Evolutionary conservation across 805 yeast genomes (phyloP).

Genomic region (Saccharomycopsis sp.): DNA sequence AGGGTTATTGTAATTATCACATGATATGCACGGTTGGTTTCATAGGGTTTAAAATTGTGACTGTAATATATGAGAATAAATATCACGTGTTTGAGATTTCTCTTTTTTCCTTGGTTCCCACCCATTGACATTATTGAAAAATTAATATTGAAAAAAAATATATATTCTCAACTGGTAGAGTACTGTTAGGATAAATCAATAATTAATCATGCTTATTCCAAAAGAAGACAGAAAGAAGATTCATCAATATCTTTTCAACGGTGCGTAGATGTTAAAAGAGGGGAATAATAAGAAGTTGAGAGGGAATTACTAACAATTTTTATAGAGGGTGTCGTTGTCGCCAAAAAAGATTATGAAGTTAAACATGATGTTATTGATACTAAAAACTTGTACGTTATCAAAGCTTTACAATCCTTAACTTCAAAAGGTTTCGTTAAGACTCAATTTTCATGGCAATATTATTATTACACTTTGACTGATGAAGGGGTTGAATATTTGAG

Average conservation of each 20-base stretch:
- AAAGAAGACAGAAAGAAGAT: conserved; percentile 99
- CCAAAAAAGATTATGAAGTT: conserved; percentile 97
- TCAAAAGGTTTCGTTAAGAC: conserved; percentile 99
- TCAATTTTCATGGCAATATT: conserved; percentile 99
- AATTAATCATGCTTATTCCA: conserved; percentile 90
- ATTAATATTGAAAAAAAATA: background rate
- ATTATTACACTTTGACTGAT: conserved; percentile 99
- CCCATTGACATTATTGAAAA: background rate
- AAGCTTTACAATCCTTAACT: conserved; percentile 98
- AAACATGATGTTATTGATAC: conserved; percentile 98
- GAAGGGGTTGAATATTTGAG: conserved; percentile 98
- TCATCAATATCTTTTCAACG: conserved; percentile 98
- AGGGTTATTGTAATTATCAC: background rate
- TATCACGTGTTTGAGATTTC: too few species aligned
- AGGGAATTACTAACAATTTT: conserved; percentile 25
- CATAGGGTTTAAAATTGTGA: background rate
- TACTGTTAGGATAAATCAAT: background rate
- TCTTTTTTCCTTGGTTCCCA: background rate
- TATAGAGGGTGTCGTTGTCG: conserved; percentile 98
- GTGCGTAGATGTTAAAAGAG: conserved; percentile 44
- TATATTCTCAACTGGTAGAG: background rate
- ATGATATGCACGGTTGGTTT: background rate
- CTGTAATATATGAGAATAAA: background rate
- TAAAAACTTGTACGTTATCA: conserved; percentile 95
- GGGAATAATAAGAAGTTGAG: background rate